Conservation (phyloP, 495 filamentous ascomycete species). For the Achaetomiella virescens region DNA sequence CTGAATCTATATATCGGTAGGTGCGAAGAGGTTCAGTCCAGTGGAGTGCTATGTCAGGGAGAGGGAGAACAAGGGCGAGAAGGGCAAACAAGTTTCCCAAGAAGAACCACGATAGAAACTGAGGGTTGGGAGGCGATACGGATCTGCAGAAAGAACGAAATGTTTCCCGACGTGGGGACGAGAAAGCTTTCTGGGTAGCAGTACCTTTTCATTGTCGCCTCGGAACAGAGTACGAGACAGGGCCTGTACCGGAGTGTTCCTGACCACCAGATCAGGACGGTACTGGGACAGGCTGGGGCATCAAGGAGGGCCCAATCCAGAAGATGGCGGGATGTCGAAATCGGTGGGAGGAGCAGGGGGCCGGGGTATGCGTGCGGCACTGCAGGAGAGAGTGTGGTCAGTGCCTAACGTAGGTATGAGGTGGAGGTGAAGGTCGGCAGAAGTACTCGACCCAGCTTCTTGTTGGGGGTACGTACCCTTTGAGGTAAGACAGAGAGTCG, state of each 20-base stretch:
- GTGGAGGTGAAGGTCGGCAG: conserved; percentile 2
- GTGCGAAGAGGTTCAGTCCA: conserved; percentile 2
- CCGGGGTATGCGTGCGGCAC: conserved; percentile 14
- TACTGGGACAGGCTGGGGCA: conserved; percentile 22
- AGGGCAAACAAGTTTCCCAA: conserved; percentile 11
- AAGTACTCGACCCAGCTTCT: too few relatives aligned
- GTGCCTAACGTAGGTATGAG: background rate
- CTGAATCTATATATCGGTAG: conserved; percentile 10
- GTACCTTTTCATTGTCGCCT: conserved; percentile 22
- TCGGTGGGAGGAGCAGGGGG: conserved; percentile 8
- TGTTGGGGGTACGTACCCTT: conserved; percentile 15
- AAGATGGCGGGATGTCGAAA: background rate
- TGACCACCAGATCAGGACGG: conserved; percentile 17
- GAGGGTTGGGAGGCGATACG: conserved; percentile 19
- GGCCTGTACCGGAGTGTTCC: background rate
- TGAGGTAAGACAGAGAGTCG: conserved; percentile 17
- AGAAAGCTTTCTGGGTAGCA: conserved; percentile 8
- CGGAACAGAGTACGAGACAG: conserved; percentile 24
- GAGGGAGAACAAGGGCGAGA: conserved; percentile 7
- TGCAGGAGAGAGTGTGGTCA: background rate
- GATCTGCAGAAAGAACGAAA: conserved; percentile 14
- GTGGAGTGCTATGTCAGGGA: too few relatives aligned
- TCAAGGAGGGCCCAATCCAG: conserved; percentile 13
- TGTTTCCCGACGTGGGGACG: conserved; percentile 15
- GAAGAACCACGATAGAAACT: conserved; percentile 14